Evolutionary conservation across 106 monocot genomes (phyloP).

Genomic region (Platanthera guangdongensis): DNA sequence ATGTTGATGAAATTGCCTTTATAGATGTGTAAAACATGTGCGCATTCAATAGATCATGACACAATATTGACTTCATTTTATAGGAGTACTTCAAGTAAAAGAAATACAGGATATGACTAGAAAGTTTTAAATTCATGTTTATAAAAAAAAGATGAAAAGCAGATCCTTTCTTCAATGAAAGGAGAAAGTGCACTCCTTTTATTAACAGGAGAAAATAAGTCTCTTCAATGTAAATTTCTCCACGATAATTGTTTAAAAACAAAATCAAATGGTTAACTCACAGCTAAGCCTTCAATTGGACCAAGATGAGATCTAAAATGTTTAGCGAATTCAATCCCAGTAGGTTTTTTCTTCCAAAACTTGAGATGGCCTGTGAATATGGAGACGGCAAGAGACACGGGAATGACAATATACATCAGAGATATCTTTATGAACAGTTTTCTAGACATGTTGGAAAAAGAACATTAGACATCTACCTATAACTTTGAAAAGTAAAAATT

Average conservation of each 20-base stretch:
- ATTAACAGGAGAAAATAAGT: background rate
- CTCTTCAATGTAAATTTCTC: constrained; percentile 7
- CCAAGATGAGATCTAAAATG: constrained; percentile 96
- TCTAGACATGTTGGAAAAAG: background rate
- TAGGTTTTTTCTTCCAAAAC: constrained; percentile 97
- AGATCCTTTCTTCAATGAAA: background rate
- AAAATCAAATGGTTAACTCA: constrained; percentile 30
- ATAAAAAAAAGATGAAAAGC: background rate
- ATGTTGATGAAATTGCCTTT: background rate
- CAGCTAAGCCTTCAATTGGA: constrained; percentile 87
- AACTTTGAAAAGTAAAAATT: background rate
- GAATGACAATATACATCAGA: background rate
- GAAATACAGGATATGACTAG: background rate
- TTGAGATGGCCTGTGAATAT: constrained; percentile 63
- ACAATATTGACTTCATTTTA: background rate
- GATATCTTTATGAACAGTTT: background rate
- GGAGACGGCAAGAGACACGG: background rate
- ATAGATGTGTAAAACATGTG: background rate
- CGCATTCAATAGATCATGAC: background rate
- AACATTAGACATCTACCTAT: background rate
- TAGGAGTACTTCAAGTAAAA: background rate
- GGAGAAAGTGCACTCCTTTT: background rate
- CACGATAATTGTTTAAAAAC: background rate
- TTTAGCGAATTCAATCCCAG: constrained; percentile 94
- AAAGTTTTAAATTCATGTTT: background rate